Evolutionary conservation across 495 filamentous ascomycete species (phyloP).

Genomic region (Trichoderma virens): DNA sequence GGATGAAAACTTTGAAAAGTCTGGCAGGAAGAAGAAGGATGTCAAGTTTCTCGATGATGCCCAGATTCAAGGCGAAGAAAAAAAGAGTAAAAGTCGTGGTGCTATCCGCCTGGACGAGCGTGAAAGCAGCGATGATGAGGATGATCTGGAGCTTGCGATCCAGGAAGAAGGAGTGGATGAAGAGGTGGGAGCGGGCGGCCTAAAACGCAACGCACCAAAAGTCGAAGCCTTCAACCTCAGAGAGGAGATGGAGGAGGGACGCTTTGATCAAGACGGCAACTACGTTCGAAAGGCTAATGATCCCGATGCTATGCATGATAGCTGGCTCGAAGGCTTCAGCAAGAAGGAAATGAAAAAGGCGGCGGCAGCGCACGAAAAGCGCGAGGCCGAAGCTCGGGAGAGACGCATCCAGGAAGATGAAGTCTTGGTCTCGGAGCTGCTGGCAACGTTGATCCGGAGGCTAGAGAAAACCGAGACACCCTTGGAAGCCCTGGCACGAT

Average conservation of each 20-base stretch:
- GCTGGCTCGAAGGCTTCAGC: slow-evolving; percentile 84
- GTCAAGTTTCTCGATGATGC: slow-evolving; percentile 68
- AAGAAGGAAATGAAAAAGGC: slow-evolving; percentile 90
- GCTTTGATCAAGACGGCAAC: slow-evolving; percentile 85
- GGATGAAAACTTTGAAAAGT: slow-evolving; percentile 41
- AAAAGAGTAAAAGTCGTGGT: slow-evolving; percentile 61
- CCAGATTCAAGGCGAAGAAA: slow-evolving; percentile 84
- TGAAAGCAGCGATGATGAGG: slow-evolving; percentile 67
- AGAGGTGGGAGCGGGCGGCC: slow-evolving; percentile 79
- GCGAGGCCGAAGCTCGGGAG: slow-evolving; percentile 66
- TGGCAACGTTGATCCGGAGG: slow-evolving; percentile 60
- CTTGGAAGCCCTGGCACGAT: slow-evolving; percentile 75
- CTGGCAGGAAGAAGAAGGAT: slow-evolving; percentile 63
- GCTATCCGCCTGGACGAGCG: slow-evolving; percentile 47
- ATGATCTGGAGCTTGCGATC: slow-evolving; percentile 57
- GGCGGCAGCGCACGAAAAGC: slow-evolving; percentile 77
- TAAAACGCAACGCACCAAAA: slow-evolving; percentile 92
- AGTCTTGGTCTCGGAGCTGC: slow-evolving; percentile 62
- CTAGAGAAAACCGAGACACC: slow-evolving; percentile 82
- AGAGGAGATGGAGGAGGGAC: slow-evolving; percentile 82
- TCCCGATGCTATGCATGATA: slow-evolving; percentile 83
- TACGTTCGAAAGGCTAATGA: slow-evolving; percentile 84
- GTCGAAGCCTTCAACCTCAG: slow-evolving; percentile 95
- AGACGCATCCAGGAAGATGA: slow-evolving; percentile 65
- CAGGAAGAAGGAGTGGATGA: slow-evolving; percentile 67